phyloP scores from a whole-genome alignment of 345 rosid species.

The Erodium maritimum region DNA sequence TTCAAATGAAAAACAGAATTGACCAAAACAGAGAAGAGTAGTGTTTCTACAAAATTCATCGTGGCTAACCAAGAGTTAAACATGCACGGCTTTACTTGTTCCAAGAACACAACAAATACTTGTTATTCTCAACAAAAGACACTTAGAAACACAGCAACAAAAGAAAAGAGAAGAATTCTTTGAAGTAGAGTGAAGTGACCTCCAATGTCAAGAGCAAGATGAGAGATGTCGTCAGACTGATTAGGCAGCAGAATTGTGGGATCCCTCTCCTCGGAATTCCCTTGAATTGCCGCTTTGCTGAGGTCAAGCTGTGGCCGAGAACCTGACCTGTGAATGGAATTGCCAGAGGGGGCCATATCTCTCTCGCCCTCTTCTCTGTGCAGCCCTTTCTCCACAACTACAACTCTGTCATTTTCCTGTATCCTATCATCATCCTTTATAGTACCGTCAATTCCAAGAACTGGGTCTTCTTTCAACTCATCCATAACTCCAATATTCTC shows the following conservation, averaged over 20 bases:
- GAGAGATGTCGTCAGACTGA: conserved; percentile 96
- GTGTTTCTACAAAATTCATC: too few species aligned
- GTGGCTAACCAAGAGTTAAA: too few species aligned
- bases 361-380: conserved; percentile 25
- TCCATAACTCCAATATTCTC: conserved; percentile 6
- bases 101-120: background rate
- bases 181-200: conserved; percentile 25
- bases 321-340: conserved; percentile 75
- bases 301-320: conserved; percentile 95
- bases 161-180: too few species aligned
- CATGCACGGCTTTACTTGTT: too few species aligned
- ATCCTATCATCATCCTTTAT: background rate
- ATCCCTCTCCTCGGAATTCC: conserved; percentile 79
- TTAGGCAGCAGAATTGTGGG: conserved; percentile 94
- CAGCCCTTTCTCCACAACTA: conserved; percentile 13
- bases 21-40: too few species aligned
- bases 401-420: conserved; percentile 4
- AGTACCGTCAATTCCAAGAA: conserved; percentile 11
- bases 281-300: conserved; percentile 94
- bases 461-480: conserved; percentile 7
- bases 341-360: conserved; percentile 55
- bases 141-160: background rate
- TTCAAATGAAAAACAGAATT: too few species aligned
- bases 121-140: background rate
- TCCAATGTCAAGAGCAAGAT: conserved; percentile 94